Conservation (phyloP, 257 asterid species). For the Rhazya stricta region DNA sequence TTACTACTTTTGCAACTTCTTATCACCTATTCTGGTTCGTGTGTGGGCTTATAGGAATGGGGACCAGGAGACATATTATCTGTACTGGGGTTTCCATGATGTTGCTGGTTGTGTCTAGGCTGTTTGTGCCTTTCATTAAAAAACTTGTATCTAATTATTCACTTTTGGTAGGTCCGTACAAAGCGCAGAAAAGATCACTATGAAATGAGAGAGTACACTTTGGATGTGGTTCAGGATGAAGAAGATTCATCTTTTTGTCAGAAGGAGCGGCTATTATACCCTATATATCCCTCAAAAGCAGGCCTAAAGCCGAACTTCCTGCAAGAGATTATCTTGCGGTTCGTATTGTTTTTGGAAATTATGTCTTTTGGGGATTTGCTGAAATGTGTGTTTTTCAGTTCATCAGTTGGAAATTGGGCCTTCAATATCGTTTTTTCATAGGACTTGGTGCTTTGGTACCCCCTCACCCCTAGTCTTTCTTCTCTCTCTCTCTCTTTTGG, state of each 20-base stretch:
- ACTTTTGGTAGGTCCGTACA: slow-evolving; percentile 56
- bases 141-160: slow-evolving; percentile 23
- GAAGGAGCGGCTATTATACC: slow-evolving; percentile 85
- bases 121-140: slow-evolving; percentile 3
- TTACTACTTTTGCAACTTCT: background rate
- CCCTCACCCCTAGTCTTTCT: slow-evolving; percentile 4
- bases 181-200: slow-evolving; percentile 64
- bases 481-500: background rate
- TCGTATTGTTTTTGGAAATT: slow-evolving; percentile 13
- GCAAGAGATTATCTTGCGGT: slow-evolving; percentile 80
- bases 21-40: background rate
- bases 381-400: background rate
- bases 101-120: background rate
- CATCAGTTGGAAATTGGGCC: background rate
- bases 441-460: background rate
- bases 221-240: slow-evolving; percentile 64
- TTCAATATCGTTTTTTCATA: background rate
- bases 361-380: background rate
- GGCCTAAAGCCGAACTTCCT: slow-evolving; percentile 70
- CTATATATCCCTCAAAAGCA: slow-evolving; percentile 91
- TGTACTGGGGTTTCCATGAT: background rate
- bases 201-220: slow-evolving; percentile 83
- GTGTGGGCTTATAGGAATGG: background rate
- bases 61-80: slow-evolving; percentile 1
- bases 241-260: slow-evolving; percentile 53